These are phyloP conservation scores for Microcyclospora pomicola DNA, from an alignment of 2,329 filamentous ascomycete species.

Conservation along the genomic window DNA sequence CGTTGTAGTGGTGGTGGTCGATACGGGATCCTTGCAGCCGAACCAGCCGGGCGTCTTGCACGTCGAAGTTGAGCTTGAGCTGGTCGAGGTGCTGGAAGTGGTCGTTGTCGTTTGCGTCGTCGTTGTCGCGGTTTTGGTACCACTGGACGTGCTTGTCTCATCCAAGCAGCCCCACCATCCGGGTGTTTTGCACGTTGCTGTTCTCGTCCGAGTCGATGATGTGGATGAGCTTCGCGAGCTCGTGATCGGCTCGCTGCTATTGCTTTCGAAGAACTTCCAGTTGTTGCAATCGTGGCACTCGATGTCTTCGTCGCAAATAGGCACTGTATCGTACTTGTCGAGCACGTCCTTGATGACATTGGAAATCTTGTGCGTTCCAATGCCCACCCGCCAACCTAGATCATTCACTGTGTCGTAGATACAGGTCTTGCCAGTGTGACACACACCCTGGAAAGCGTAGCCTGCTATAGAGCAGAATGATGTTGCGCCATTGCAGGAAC, in stretches of 20 bases:
- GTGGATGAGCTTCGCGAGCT: conserved; percentile 40
- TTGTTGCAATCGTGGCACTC: conserved; percentile 76
- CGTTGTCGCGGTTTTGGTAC: conserved; percentile 31
- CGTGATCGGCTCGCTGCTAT: conserved; percentile 58
- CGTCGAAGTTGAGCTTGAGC: conserved; percentile 31
- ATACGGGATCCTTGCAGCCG: conserved; percentile 45
- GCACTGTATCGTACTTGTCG: conserved; percentile 65
- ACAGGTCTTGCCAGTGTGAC: conserved; percentile 78
- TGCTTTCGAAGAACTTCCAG: conserved; percentile 93
- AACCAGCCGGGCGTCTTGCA: conserved; percentile 53
- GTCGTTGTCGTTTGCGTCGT: conserved; percentile 26
- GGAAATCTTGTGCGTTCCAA: conserved; percentile 82
- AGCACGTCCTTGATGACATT: conserved; percentile 81
- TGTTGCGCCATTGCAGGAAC: conserved; percentile 79
- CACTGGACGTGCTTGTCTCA: conserved; percentile 25
- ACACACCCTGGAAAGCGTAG: conserved; percentile 87
- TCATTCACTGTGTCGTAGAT: conserved; percentile 86
- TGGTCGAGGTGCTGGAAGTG: conserved; percentile 21
- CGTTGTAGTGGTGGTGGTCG: conserved; percentile 28
- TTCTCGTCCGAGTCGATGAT: conserved; percentile 51
- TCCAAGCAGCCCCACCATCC: conserved; percentile 82
- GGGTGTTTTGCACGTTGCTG: conserved; percentile 77
- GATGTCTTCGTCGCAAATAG: conserved; percentile 59
- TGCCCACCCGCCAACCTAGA: conserved; percentile 80
- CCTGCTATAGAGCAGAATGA: conserved; percentile 82